These are phyloP conservation scores for Plasmodium vinckei DNA, from an alignment of 169 alveolate genomes.

Conservation along the genomic window DNA sequence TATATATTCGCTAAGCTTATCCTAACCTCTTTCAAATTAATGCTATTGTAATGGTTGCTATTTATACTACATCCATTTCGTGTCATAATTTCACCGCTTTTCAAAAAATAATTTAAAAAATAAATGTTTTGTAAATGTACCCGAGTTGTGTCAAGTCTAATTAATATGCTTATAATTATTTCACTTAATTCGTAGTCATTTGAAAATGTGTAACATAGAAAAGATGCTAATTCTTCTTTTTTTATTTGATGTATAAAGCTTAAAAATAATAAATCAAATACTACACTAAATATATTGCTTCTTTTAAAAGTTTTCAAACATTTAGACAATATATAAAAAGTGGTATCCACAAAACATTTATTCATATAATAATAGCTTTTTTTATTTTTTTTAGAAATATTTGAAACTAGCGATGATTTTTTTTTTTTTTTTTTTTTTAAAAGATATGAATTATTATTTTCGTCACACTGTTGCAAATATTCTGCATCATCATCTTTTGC, in stretches of 20 bases:
- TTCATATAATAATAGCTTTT: slow-evolving; percentile 18
- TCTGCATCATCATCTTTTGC: too few relatives aligned
- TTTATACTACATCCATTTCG: neutral
- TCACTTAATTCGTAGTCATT: slow-evolving; percentile 7
- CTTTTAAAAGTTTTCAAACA: slow-evolving; percentile 26
- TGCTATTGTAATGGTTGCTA: neutral
- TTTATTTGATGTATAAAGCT: slow-evolving; percentile 24
- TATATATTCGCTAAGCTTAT: slow-evolving; percentile 17
- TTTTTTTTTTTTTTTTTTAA: neutral
- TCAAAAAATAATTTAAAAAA: slow-evolving; percentile 56
- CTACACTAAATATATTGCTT: slow-evolving; percentile 6
- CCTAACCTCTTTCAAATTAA: neutral
- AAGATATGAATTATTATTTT: too few relatives aligned
- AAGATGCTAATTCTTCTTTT: neutral
- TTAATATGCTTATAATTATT: slow-evolving; percentile 31
- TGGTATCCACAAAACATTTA: slow-evolving; percentile 11
- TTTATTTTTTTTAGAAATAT: neutral
- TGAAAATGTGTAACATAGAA: slow-evolving; percentile 15
- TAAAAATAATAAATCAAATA: slow-evolving; percentile 58
- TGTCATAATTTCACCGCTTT: neutral
- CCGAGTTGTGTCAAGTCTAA: neutral
- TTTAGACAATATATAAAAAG: slow-evolving; percentile 45
- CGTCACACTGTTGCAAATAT: neutral
- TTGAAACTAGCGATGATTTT: neutral
- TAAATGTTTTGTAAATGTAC: neutral